Conservation (phyloP, 148 eudicot species). For the Bassia scoparia region DNA sequence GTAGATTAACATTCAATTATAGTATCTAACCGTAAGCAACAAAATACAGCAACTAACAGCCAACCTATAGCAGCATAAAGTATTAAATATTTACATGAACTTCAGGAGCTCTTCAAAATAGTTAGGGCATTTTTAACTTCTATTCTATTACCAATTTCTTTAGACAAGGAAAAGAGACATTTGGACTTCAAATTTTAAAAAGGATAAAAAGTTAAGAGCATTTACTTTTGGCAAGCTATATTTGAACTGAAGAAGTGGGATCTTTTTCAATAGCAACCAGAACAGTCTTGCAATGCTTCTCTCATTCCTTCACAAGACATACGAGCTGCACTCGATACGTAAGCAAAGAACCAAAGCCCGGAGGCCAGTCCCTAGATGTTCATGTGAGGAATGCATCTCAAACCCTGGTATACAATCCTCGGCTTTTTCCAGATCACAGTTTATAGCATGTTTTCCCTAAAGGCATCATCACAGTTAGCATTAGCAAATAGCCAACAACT, state of each 20-base stretch:
- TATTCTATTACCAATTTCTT: not conserved
- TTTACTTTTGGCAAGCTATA: conserved; percentile 98
- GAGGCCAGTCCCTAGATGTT: conserved; percentile 65
- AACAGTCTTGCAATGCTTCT: conserved; percentile 83
- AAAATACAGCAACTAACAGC: too few species aligned
- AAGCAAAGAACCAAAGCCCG: conserved; percentile 86
- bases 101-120: conserved; percentile 7
- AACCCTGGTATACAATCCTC: conserved; percentile 82
- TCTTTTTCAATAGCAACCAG: conserved; percentile 65
- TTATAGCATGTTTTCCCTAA: conserved; percentile 98
- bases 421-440: conserved; percentile 69
- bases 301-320: conserved; percentile 82
- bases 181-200: not conserved
- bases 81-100: too few species aligned
- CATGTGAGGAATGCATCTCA: conserved; percentile 67
- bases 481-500: conserved; percentile 9
- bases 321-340: conserved; percentile 87
- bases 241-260: conserved; percentile 79
- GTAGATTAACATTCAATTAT: too few species aligned
- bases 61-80: too few species aligned
- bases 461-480: conserved; percentile 9
- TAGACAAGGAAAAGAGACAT: not conserved
- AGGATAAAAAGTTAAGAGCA: conserved; percentile 20
- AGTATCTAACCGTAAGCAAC: too few species aligned
- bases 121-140: not conserved